Conservation (phyloP, 225 moss, liverwort and hornwort genomes). For the Pleurozium schreberi region DNA sequence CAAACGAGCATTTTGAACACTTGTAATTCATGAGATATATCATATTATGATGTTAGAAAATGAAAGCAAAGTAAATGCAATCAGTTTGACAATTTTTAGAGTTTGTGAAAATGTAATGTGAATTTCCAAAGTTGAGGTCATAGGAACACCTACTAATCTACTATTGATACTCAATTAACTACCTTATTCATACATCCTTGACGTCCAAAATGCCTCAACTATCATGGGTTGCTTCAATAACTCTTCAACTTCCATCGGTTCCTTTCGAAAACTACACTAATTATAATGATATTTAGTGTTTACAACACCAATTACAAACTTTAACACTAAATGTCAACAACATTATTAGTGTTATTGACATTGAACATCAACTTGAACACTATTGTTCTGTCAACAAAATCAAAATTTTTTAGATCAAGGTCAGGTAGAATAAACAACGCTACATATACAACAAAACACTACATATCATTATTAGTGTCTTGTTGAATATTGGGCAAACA, state of each 20-base stretch:
- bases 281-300: not conserved
- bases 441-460: not conserved
- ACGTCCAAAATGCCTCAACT: not conserved
- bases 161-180: not conserved
- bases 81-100: not conserved
- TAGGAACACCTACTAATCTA: not conserved
- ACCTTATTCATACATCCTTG: rapidly evolving
- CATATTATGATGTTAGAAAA: no score
- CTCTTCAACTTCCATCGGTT: not conserved
- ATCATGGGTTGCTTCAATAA: not conserved
- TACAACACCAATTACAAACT: not conserved
- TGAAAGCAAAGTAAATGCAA: not conserved
- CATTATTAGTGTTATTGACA: not conserved
- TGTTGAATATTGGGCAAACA: not conserved
- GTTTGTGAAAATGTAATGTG: not conserved
- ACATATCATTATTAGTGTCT: not conserved
- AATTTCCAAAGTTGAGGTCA: not conserved
- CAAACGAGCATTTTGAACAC: not conserved
- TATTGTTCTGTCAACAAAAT: not conserved
- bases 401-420: no score
- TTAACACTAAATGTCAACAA: not conserved
- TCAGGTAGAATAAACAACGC: no score
- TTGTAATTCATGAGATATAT: not conserved
- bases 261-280: not conserved
- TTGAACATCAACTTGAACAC: no score